Base-by-base conservation (phyloP, 2,329 filamentous ascomycete genomes). In the Akanthomyces muscarius region DNA sequence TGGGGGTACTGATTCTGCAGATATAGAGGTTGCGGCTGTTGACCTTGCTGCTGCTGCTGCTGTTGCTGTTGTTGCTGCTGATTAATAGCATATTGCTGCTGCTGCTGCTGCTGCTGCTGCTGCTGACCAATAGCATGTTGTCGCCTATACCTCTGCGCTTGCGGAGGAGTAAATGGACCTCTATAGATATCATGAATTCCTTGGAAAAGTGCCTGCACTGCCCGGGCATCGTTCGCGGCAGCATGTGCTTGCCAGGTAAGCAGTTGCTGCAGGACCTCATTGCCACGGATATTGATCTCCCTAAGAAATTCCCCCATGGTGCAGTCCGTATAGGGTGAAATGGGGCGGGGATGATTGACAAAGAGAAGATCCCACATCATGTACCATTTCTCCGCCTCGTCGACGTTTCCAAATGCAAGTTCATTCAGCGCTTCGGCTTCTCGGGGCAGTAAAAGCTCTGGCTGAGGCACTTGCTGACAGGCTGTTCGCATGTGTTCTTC, bases 291-390 rank as follows among this genome's bases (percentile, higher is more conserved):
- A 30, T 36, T 23, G 21, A 62, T 30, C 1, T 41, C 13, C 14
- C 28, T 18, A 18, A 30, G 51, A 5, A 62, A 11, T 8, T 62
- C 60, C 13, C 16, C 30, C 0, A 55, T 6, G n/a, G 16, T 51
- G 4, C 21, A 5, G 8, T 50, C 23, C 30, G 56, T 25, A 33
- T 23, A 44, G 14, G 60, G 60, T 0, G 60, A 56, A 2, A 30
- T 10, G 1, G 60, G 60, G 16, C 23, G 60, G 18, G 42, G 10
- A 14, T 62, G 60, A 33, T 23, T 33, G 5, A n/a, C n/a, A 28
- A 62, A 62, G 11, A 62, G 52, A 42, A 56, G 52, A 21, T 55
- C 52, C 60, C 60, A 62, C 52, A 62, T 55, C 6, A 11, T 28
- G n/a, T 56, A 62, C 60, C 60, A 62, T 30, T 56, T 56, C 3